phyloP scores from a whole-genome alignment of 169 alveolate species.

The Theileria luwenshuni region DNA sequence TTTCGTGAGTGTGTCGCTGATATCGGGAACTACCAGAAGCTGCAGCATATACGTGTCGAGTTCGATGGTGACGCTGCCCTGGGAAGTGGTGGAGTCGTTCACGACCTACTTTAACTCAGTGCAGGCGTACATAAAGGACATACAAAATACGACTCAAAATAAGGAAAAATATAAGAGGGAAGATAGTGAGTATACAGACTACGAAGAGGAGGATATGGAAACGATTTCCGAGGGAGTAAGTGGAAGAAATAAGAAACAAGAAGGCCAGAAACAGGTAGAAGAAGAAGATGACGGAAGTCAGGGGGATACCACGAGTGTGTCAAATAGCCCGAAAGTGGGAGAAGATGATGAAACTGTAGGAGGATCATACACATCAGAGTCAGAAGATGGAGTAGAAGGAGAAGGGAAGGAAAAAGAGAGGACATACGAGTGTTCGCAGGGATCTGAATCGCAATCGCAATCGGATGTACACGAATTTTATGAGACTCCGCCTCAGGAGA shows the following conservation, averaged over 20 bases:
- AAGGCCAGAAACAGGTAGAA: background rate
- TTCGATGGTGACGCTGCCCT: constrained; percentile 38
- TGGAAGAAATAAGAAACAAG: no score
- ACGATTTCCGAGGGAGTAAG: background rate
- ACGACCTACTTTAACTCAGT: constrained; percentile 19
- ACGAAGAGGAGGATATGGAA: background rate
- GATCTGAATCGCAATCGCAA: background rate
- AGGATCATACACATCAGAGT: background rate
- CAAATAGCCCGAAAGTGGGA: constrained; percentile 8
- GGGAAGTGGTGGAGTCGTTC: constrained; percentile 54
- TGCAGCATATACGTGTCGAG: constrained; percentile 34
- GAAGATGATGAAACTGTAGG: constrained; percentile 3
- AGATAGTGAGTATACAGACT: background rate
- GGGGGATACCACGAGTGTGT: background rate
- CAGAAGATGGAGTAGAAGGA: background rate
- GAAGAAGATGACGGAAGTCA: background rate
- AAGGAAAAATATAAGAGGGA: background rate
- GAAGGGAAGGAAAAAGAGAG: background rate
- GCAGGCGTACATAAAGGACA: constrained; percentile 17
- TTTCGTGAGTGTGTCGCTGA: constrained; percentile 38
- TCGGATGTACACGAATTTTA: background rate
- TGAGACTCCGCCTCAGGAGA: background rate
- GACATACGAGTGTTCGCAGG: background rate
- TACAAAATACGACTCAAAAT: constrained; percentile 2
- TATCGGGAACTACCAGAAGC: constrained; percentile 23